Conservation (phyloP, 2,329 filamentous ascomycete genomes). For the Phyllosticta citriasiana region DNA sequence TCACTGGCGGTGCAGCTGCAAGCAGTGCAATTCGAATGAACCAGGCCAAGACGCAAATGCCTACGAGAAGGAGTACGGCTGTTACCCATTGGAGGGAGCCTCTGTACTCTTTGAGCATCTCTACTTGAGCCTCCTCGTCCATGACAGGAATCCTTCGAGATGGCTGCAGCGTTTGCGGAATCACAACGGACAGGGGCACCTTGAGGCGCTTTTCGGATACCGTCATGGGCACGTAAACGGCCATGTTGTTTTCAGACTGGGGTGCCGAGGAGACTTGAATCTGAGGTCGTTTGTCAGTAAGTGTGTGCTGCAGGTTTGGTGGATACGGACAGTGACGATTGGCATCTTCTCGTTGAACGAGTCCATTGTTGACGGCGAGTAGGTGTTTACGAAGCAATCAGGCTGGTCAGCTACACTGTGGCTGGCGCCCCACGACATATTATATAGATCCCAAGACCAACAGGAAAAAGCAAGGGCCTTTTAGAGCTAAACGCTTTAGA, state of each 20-base stretch:
- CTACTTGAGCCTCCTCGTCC: slow-evolving; percentile 8
- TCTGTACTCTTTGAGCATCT: slow-evolving; percentile 2
- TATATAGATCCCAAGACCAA: background rate
- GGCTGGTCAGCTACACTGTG: background rate
- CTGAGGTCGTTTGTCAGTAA: background rate
- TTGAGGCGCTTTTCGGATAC: slow-evolving; percentile 2
- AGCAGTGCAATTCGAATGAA: slow-evolving; percentile 4
- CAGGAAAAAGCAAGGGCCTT: background rate
- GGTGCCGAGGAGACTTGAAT: background rate
- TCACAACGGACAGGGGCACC: slow-evolving; percentile 1
- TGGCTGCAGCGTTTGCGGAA: background rate
- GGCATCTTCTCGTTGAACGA: background rate
- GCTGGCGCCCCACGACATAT: background rate
- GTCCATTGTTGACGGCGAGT: background rate
- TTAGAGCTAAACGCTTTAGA: background rate
- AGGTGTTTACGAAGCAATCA: background rate
- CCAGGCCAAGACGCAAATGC: slow-evolving; percentile 2
- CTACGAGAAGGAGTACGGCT: background rate
- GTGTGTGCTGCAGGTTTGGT: background rate
- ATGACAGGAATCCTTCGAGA: background rate
- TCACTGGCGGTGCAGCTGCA: background rate
- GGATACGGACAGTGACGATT: background rate
- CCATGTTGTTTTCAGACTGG: background rate
- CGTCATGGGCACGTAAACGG: background rate
- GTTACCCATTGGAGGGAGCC: slow-evolving; percentile 1